These are phyloP conservation scores for Bertia moriformis DNA, from an alignment of 2,329 filamentous ascomycete genomes.

Conservation along the genomic window DNA sequence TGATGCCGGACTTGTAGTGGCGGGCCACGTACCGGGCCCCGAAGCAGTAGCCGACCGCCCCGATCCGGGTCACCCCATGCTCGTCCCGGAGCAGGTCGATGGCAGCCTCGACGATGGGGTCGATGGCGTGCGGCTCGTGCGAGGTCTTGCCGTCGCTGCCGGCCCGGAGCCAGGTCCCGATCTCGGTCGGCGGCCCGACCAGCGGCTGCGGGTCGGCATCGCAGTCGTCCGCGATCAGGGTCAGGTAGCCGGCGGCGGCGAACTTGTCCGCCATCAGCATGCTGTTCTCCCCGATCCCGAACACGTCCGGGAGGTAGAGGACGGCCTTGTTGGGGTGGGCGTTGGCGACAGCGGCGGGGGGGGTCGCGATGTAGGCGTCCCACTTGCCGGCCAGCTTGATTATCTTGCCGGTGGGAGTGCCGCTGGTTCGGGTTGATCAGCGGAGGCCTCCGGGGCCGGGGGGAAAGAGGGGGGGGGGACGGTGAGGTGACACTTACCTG, in stretches of 20 bases:
- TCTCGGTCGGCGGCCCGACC: too few relatives aligned
- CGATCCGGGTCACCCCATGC: background rate
- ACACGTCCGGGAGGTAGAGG: background rate
- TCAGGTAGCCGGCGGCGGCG: background rate
- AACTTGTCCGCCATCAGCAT: background rate
- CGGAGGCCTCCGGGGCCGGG: too few relatives aligned
- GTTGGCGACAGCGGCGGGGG: background rate
- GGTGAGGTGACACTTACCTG: too few relatives aligned
- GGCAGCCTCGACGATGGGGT: background rate
- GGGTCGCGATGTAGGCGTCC: too few relatives aligned
- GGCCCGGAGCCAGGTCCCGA: constrained; percentile 3
- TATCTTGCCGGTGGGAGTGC: background rate
- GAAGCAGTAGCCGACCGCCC: background rate
- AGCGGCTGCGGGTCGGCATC: background rate
- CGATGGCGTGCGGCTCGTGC: background rate
- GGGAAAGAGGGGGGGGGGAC: too few relatives aligned
- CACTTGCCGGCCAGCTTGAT: background rate
- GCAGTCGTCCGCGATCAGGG: background rate
- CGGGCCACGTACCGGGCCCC: background rate
- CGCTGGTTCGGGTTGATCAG: background rate
- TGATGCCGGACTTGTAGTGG: constrained; percentile 13
- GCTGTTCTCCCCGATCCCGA: background rate
- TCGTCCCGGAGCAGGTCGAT: background rate
- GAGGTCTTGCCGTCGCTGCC: background rate
- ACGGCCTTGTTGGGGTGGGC: background rate